phyloP scores from a whole-genome alignment of 345 rosid genomes.

The Geranium rotundifolium region DNA sequence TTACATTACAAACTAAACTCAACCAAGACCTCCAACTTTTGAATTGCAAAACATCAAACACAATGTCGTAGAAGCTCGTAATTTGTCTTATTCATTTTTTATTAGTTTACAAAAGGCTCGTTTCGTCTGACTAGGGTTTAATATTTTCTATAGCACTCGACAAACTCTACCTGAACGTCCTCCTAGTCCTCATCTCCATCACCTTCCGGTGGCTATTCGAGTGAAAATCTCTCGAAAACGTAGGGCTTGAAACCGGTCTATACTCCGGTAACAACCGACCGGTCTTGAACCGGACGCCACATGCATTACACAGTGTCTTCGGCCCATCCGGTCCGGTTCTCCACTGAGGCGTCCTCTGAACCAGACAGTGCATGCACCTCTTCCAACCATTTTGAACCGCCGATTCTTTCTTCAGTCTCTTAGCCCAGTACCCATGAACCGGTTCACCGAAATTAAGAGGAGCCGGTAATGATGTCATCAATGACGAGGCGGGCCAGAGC shows the following conservation, averaged over 20 bases:
- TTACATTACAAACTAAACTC: no score
- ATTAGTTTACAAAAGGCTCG: no score
- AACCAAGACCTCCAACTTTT: no score
- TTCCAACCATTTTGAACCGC: constrained; percentile 21
- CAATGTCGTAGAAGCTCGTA: no score
- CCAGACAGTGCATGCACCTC: constrained; percentile 42
- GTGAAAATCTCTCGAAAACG: constrained; percentile 31
- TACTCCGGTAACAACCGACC: constrained; percentile 53
- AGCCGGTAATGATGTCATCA: constrained; percentile 20
- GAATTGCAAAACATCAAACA: no score
- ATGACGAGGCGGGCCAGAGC: constrained; percentile 8
- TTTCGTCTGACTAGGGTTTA: no score
- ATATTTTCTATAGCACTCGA: no score
- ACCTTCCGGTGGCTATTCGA: constrained; percentile 50
- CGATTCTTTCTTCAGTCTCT: constrained; percentile 24
- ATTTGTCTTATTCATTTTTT: no score
- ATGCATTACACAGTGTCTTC: no score
- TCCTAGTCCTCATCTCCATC: constrained; percentile 37
- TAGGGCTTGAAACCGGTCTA: constrained; percentile 53
- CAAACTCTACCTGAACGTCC: no score
- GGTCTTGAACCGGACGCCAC: constrained; percentile 49
- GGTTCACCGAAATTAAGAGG: constrained; percentile 15
- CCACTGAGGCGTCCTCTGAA: constrained; percentile 55
- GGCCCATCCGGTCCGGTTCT: constrained; percentile 48
- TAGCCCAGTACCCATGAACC: constrained; percentile 16